Evolutionary conservation across 23 red algal species (phyloP), one percentile per base, ranked within the genome.

Genomic region (Gracilaria gracilis): DNA sequence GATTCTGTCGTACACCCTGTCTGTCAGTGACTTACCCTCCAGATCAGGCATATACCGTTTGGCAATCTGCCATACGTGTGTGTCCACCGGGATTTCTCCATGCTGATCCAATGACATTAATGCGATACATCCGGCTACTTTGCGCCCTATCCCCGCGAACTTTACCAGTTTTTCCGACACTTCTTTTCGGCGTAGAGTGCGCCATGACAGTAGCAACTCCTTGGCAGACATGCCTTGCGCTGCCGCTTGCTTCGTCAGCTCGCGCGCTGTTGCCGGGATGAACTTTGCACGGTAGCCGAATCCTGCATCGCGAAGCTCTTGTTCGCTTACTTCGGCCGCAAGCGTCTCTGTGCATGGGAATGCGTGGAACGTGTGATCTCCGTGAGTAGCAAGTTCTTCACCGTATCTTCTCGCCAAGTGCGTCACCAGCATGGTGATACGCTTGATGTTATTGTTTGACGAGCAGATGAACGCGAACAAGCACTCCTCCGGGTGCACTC

Each of bases 261-360:
- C 75, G 53, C 64, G 29, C 11, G 92, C 95, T 21, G 77, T 53
- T 21, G 83, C 74, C 4, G 90, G 84, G 1, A 99, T 81, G 80
- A 84, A 99, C 32, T 89, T 85, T 33, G 97, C 97, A 24, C 97
- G 90, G 81, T 99, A 99, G 23, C 97, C 97, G 67, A 99, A 99
- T 21, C 84, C 90, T 17, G 73, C 93, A 0, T 83, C 79, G 32
- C 97, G 80, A n/a, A 95, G 65, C 20, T 81, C 94, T 15, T 55
- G 86, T 64, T 95, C 93, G 36, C n/a, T 88, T 25, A 83, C 90
- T 35, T 88, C 50, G 13, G 48, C 42, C 57, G 84, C 83, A 19
- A 99, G 74, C 15, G 54, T 61, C 69, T 92, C 81, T 23, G 93
- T 77, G 6, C 77, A 51, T 65, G 97, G 97, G 71, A 99, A 99